Evolutionary conservation across 2,329 filamentous ascomycete genomes (phyloP).

Genomic region (Hypoxylon sp.): DNA sequence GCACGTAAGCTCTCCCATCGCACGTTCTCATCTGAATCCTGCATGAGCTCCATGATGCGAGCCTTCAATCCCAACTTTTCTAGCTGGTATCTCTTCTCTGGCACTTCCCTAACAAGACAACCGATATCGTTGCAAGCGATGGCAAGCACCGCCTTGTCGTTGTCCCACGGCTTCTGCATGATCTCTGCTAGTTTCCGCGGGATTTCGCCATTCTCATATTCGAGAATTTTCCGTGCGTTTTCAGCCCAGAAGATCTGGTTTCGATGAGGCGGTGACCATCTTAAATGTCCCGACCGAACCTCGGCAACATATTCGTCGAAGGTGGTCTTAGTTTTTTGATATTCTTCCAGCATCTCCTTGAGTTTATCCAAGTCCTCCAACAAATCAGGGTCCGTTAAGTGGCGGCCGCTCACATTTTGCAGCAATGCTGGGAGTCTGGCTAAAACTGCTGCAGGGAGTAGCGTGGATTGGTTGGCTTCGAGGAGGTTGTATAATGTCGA

Average conservation of each 20-base stretch:
- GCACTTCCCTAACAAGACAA: conserved; percentile 88
- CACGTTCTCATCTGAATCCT: conserved; percentile 87
- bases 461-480: conserved; percentile 75
- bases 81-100: conserved; percentile 83
- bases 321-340: conserved; percentile 79
- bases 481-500: conserved; percentile 92
- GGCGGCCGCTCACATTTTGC: conserved; percentile 72
- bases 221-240: conserved; percentile 88
- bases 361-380: conserved; percentile 73
- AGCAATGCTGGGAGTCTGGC: conserved; percentile 82
- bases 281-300: conserved; percentile 86
- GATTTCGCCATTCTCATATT: conserved; percentile 84
- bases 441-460: conserved; percentile 87
- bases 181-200: conserved; percentile 88
- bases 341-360: conserved; percentile 75
- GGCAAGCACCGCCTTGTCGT: conserved; percentile 88
- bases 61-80: conserved; percentile 89
- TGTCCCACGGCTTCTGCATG: conserved; percentile 79
- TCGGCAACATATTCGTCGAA: conserved; percentile 93
- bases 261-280: conserved; percentile 93
- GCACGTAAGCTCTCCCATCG: conserved; percentile 93
- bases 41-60: conserved; percentile 94
- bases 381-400: conserved; percentile 75
- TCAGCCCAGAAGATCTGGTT: conserved; percentile 92
- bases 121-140: conserved; percentile 95